Percentiles rank a stretch among this genome's conserved stretches.
phyloP scores from a whole-genome alignment of 1,139 yeast species.

The Kurtzmaniella natalensis region DNA sequence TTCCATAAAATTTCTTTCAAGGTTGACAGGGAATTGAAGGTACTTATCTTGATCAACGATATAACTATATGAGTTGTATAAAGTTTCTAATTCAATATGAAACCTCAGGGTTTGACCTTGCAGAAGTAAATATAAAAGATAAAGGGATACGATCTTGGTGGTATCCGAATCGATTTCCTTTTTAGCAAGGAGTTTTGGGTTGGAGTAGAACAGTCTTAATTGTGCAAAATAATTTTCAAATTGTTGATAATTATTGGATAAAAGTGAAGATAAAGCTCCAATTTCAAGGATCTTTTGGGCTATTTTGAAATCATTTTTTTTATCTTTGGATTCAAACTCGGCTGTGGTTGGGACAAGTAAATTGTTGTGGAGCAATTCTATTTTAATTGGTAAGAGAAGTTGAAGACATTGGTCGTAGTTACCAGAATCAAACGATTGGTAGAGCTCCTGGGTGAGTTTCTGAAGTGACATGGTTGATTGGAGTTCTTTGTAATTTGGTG shows the following conservation, averaged over 20 bases:
- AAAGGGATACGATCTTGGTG: slow-evolving; percentile 74
- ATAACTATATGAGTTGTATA: slow-evolving; percentile 48
- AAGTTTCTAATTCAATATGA: slow-evolving; percentile 81
- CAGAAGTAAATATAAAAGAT: slow-evolving; percentile 69
- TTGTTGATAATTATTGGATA: slow-evolving; percentile 54
- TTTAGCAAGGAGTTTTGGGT: slow-evolving; percentile 42
- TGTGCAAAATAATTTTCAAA: slow-evolving; percentile 75
- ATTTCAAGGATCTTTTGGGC: slow-evolving; percentile 82
- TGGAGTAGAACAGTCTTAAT: slow-evolving; percentile 68
- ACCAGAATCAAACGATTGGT: slow-evolving; percentile 55
- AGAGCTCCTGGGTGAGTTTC: slow-evolving; percentile 61
- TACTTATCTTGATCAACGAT: slow-evolving; percentile 48
- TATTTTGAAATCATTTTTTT: slow-evolving; percentile 65
- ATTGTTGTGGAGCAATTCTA: slow-evolving; percentile 73
- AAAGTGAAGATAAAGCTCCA: slow-evolving; percentile 77
- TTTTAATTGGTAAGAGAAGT: slow-evolving; percentile 66
- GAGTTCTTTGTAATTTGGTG: no score
- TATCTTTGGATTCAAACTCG: slow-evolving; percentile 35
- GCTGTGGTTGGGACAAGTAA: slow-evolving; percentile 64
- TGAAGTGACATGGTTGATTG: slow-evolving; percentile 42
- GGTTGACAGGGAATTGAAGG: slow-evolving; percentile 77
- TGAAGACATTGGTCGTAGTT: slow-evolving; percentile 59
- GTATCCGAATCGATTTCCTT: slow-evolving; percentile 50
- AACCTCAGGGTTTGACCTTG: slow-evolving; percentile 83
- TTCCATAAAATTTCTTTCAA: slow-evolving; percentile 94